Base-by-base conservation (phyloP, 2,329 filamentous ascomycete species). In the Phaeosphaeriaceae sp. region DNA sequence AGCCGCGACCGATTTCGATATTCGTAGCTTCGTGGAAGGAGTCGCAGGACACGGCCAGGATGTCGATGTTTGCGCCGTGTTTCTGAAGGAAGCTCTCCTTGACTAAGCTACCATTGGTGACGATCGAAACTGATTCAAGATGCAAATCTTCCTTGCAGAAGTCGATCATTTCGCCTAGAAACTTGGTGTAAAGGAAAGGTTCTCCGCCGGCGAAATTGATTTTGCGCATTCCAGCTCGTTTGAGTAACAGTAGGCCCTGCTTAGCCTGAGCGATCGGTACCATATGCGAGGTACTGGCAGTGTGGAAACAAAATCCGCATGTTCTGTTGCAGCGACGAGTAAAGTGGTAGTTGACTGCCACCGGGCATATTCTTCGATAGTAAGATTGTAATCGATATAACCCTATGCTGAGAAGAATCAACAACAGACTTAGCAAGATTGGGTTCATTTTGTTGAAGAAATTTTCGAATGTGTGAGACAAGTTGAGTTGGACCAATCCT, bases 301-400 rank as follows among this genome's bases (percentile, higher is more conserved):
- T 84, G 63, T 84, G 81, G 70, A 84, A 84, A 64, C 81, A 84
- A 68, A 84, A 84, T 8, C 74, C 77, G 60, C 81, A 83, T 6
- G 60, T 63, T 20, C 76, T 74, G 66, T 80, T 81, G 63, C 78
- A 81, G 61, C 75, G 71, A n/a, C 78, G 70, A 0, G 75, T 74
- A 54, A 77, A 77, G 58, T 74, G 69, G 56, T 77, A 81, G 59
- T 80, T 81, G 34, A 81, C 78, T 0, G 76, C 77, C 29, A 80
- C 51, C 13, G 74, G 73, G 28, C 42, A 38, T 42, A 15, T 26
- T 13, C 12, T 6, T 17, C 23, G 42, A 26, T 37, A 18, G 18
- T n/a, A 38, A 18, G 6, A 23, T 16, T 42, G 28, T 17, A 4
- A 35, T 35, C 12, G 18, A 18, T 3, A 11, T 9, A 35, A 35